Evolutionary conservation across 352 stramenopile species (phyloP).

Genomic region (Globisporangium okanoganense): DNA sequence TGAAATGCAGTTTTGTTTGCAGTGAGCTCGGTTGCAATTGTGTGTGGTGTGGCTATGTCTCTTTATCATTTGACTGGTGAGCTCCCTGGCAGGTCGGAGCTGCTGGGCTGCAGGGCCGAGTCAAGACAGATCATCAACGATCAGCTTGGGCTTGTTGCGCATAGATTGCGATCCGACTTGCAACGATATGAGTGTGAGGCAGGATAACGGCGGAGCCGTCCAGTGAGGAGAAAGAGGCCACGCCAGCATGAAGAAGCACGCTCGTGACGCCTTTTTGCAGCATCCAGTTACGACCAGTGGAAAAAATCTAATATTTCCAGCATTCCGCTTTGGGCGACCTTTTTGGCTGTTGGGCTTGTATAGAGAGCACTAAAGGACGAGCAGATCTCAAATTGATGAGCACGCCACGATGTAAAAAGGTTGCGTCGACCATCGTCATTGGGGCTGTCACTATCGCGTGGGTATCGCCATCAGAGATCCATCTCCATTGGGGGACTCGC

Average conservation of each 20-base stretch:
- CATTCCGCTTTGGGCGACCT: background rate
- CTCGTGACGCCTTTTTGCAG: background rate
- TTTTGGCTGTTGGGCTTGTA: background rate
- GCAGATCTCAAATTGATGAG: background rate
- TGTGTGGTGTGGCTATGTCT: background rate
- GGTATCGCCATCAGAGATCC: background rate
- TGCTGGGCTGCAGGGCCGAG: slow-evolving; percentile 26
- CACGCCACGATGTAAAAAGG: background rate
- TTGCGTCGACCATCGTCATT: background rate
- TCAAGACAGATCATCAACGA: slow-evolving; percentile 66
- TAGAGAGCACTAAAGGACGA: background rate
- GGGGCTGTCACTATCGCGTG: background rate
- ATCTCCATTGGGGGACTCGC: slow-evolving; percentile 2
- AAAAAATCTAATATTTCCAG: background rate
- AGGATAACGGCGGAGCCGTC: too few species aligned
- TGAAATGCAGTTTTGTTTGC: too few species aligned
- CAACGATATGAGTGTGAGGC: too few species aligned
- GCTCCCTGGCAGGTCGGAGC: slow-evolving; percentile 17
- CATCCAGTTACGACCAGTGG: background rate
- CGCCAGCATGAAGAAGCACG: background rate
- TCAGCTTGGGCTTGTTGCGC: slow-evolving; percentile 54
- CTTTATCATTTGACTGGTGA: slow-evolving; percentile 5
- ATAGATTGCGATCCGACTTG: slow-evolving; percentile 63
- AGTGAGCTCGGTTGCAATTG: too few species aligned
- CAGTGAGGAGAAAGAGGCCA: too few species aligned